Evolutionary conservation across 2,329 filamentous ascomycete species (phyloP), one percentile per base, ranked within the genome.

Genomic region (Xylaria polymorpha): DNA sequence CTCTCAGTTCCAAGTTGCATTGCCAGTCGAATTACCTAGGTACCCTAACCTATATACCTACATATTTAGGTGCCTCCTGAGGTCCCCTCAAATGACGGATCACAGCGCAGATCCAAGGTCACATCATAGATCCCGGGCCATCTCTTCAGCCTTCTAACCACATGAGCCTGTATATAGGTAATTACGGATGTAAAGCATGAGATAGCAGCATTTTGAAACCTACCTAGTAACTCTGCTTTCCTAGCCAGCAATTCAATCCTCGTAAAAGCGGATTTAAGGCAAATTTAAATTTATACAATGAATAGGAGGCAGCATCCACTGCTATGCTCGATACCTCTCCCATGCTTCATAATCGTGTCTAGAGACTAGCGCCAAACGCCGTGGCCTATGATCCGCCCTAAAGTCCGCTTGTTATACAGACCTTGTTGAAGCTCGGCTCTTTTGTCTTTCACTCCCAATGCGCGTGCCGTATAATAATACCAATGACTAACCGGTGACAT

Each of bases 361-460:
- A 69, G 69, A 70, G 70, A 71, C 70, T 64, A 70, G 55, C 70
- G 67, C 67, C 70, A 66, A 77, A 77, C 74, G 76, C 76, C 74
- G 65, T 71, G 68, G 67, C 73, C 71, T 35, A 70, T 75, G 73
- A 74, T 70, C 71, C 71, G 69, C 63, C 63, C 72, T 69, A 59
- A 71, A 70, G 70, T 73, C 72, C 70, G 74, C 68, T 72, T 73
- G 72, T 72, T 74, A 64, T 77, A 75, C 72, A 75, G 72, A 73
- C 68, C 69, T 71, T 64, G 70, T 64, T 55, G 22, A 60, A 58
- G 50, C 50, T 55, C 44, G 62, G 44, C 58, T 58, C 55, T 43
- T 67, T 58, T 64, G 55, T 57, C 67, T 66, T 69, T 51, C 71
- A 37, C 69, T 43, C 59, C 65, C 62, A 43, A 66, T 66, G 62